Conservation (phyloP, 495 filamentous ascomycete genomes). For the Massariosphaeria phaeospora region DNA sequence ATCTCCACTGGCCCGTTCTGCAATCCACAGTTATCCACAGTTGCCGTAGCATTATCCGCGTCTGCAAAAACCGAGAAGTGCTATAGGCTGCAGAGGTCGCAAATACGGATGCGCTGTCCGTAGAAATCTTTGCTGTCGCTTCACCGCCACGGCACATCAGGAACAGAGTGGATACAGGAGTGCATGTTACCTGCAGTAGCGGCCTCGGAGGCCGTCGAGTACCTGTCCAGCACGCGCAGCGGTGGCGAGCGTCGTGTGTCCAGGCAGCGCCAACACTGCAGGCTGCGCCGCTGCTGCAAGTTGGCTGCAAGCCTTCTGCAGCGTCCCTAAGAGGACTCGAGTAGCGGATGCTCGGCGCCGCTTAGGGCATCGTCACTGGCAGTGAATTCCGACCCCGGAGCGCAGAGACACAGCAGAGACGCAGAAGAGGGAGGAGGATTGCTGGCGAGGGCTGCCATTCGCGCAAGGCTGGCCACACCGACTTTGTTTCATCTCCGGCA, state of each 20-base stretch:
- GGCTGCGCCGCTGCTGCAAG: slow-evolving; percentile 21
- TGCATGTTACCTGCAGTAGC: slow-evolving; percentile 25
- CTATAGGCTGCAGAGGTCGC: slow-evolving; percentile 9
- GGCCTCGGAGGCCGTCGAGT: slow-evolving; percentile 10
- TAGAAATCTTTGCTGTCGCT: slow-evolving; percentile 9
- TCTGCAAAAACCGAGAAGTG: not conserved
- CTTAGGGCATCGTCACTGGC: no score
- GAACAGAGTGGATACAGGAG: slow-evolving; percentile 2
- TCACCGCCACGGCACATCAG: slow-evolving; percentile 26
- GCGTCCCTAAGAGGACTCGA: no score
- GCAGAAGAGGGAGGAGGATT: no score
- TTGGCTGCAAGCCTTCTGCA: slow-evolving; percentile 5
- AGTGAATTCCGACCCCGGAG: not conserved
- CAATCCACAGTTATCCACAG: not conserved
- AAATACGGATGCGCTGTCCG: slow-evolving; percentile 24
- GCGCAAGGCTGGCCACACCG: slow-evolving; percentile 24
- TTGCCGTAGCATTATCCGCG: not conserved
- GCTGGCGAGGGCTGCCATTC: slow-evolving; percentile 18
- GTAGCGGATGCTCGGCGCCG: no score
- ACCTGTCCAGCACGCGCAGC: slow-evolving; percentile 4
- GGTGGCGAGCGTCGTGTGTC: slow-evolving; percentile 18
- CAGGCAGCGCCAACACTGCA: slow-evolving; percentile 7
- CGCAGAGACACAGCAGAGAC: no score
- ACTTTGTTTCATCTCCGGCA: slow-evolving; percentile 34
- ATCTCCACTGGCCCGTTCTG: slow-evolving; percentile 2